Percentiles rank a stretch among this genome's conserved stretches.
phyloP scores from a whole-genome alignment of 345 rosid species.

The Syzygium aqueum region DNA sequence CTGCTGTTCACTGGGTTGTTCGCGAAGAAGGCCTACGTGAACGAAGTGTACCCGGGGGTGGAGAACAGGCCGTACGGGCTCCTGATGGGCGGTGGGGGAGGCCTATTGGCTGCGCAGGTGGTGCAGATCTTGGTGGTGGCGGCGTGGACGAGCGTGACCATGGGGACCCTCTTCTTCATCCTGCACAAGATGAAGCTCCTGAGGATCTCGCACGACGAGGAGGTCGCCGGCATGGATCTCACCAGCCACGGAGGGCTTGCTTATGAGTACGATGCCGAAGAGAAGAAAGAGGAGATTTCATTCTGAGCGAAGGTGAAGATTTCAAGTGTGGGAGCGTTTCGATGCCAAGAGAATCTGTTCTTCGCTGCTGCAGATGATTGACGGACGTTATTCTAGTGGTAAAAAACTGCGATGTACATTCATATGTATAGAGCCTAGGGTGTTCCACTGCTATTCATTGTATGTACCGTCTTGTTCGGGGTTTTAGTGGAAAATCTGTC shows the following conservation, averaged over 20 bases:
- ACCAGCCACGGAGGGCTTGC: conserved; percentile 59
- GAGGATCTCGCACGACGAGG: conserved; percentile 44
- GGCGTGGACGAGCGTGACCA: conserved; percentile 22
- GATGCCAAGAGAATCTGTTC: not conserved
- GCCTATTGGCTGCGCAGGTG: conserved; percentile 8
- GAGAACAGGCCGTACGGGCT: conserved; percentile 7
- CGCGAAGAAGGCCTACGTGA: conserved; percentile 26
- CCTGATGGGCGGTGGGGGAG: conserved; percentile 5
- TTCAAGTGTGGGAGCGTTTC: not conserved
- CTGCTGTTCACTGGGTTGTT: conserved; percentile 39
- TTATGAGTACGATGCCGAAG: conserved; percentile 14
- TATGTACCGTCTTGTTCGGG: not conserved
- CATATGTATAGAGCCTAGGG: not conserved
- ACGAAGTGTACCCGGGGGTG: conserved; percentile 25
- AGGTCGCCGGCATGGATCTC: conserved; percentile 45
- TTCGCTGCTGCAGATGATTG: not conserved
- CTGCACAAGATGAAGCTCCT: conserved; percentile 25
- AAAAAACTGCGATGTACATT: not conserved
- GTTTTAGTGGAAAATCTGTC: not conserved
- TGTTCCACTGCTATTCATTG: not conserved
- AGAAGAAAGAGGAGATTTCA: not conserved
- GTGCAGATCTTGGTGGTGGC: conserved; percentile 9
- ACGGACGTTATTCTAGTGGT: not conserved
- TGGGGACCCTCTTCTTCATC: conserved; percentile 37
- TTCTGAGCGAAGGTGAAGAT: not conserved